A percentile compares a stretch with the other conserved stretches of the same genome.
phyloP scores from a whole-genome alignment of 2,329 filamentous ascomycete genomes.

The Cladobotryum mycophilum region DNA sequence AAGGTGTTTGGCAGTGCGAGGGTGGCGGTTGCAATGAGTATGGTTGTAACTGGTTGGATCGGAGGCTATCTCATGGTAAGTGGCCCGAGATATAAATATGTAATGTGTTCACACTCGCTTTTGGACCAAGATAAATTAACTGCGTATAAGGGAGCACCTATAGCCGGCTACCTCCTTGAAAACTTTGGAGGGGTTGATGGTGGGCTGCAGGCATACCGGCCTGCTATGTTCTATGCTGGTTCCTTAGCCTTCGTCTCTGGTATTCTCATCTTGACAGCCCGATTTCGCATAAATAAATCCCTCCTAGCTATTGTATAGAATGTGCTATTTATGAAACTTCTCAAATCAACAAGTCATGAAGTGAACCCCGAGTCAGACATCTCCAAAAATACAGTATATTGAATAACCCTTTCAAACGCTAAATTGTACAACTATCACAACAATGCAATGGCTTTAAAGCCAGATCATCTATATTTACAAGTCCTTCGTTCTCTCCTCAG shows the following conservation, averaged over 20 bases:
- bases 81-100: not conserved
- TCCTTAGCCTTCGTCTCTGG: conserved; percentile 41
- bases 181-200: conserved; percentile 42
- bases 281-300: conserved; percentile 34
- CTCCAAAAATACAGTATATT: too few species aligned
- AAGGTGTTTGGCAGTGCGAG: conserved; percentile 49
- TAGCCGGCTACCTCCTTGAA: conserved; percentile 51
- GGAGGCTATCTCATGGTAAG: conserved; percentile 51
- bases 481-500: conserved; percentile 45
- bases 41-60: conserved; percentile 54
- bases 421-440: too few species aligned
- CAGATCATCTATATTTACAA: conserved; percentile 7
- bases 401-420: too few species aligned
- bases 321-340: not conserved
- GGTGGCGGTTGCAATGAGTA: conserved; percentile 50
- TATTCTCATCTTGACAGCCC: conserved; percentile 33
- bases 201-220: conserved; percentile 45
- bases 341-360: too few species aligned
- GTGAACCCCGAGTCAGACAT: too few species aligned
- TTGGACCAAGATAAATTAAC: not conserved
- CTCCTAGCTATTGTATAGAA: conserved; percentile 20
- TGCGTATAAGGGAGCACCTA: conserved; percentile 43
- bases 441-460: too few species aligned
- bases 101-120: not conserved
- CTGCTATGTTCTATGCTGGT: conserved; percentile 55